A percentile compares a stretch with the other conserved stretches of the same genome.
Conservation (phyloP, 2,329 filamentous ascomycete species). For the Epichloe uncinata region DNA sequence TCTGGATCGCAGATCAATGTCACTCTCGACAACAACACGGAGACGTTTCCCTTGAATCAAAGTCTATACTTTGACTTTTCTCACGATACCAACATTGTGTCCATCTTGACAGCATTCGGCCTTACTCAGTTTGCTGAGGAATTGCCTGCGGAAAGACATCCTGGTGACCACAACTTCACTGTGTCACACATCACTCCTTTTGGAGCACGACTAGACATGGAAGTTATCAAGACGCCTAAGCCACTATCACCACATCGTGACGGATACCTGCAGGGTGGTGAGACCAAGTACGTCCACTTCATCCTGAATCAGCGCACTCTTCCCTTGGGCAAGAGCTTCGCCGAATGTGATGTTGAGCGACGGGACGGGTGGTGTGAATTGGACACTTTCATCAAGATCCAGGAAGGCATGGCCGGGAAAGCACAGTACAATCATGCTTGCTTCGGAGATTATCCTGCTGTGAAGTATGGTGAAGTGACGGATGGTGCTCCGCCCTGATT, state of each 20-base stretch:
- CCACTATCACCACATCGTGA: conserved; percentile 44
- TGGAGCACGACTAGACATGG: conserved; percentile 58
- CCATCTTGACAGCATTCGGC: conserved; percentile 58
- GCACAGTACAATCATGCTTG: conserved; percentile 55
- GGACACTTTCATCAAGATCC: conserved; percentile 49
- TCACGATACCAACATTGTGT: conserved; percentile 63
- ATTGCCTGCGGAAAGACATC: conserved; percentile 42
- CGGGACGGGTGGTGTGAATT: conserved; percentile 70
- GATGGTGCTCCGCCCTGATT: conserved; percentile 21
- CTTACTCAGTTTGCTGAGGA: conserved; percentile 52
- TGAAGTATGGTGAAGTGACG: conserved; percentile 25
- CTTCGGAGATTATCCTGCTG: conserved; percentile 36
- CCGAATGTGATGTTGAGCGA: conserved; percentile 45
- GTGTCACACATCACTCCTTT: conserved; percentile 59
- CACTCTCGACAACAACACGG: conserved; percentile 53
- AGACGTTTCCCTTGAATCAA: conserved; percentile 63
- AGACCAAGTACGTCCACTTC: conserved; percentile 61
- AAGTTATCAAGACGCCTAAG: conserved; percentile 54
- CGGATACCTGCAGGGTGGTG: conserved; percentile 35
- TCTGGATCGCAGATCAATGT: conserved; percentile 49
- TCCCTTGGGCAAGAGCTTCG: conserved; percentile 52
- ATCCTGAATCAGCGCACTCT: conserved; percentile 62
- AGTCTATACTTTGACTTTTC: conserved; percentile 65
- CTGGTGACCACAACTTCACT: conserved; percentile 46
- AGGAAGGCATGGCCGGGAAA: conserved; percentile 42